Conservation (phyloP, 202 grass and related monocot species). For the Zoysia matrella region DNA sequence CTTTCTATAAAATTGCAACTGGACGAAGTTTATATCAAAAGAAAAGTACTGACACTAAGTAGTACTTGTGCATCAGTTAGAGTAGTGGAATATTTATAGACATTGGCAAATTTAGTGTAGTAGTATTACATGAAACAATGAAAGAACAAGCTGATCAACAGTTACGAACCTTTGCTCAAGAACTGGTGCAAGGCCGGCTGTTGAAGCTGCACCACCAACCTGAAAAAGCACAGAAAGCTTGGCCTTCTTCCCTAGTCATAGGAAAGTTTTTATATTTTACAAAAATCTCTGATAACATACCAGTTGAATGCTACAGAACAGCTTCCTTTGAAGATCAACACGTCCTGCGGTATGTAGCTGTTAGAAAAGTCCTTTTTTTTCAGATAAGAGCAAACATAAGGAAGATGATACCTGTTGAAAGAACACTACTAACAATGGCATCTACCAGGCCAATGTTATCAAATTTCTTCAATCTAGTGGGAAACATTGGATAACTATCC, state of each 20-base stretch:
- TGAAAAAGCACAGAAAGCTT: slow-evolving; percentile 47
- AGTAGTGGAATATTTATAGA: not conserved
- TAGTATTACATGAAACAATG: slow-evolving; percentile 31
- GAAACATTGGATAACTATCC: slow-evolving; percentile 83
- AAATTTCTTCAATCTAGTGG: slow-evolving; percentile 82
- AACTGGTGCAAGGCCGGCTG: slow-evolving; percentile 75
- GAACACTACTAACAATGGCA: slow-evolving; percentile 86
- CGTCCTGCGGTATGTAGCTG: slow-evolving; percentile 57
- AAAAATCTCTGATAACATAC: slow-evolving; percentile 47
- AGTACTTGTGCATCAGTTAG: slow-evolving; percentile 18
- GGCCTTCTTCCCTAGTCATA: not conserved
- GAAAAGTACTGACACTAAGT: not conserved
- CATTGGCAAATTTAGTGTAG: not conserved
- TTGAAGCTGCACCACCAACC: slow-evolving; percentile 88
- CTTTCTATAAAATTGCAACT: not conserved
- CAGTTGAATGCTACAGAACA: slow-evolving; percentile 97
- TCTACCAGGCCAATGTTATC: slow-evolving; percentile 87
- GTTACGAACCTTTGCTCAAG: slow-evolving; percentile 82
- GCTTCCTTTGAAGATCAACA: slow-evolving; percentile 92
- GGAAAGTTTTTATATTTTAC: slow-evolving; percentile 15
- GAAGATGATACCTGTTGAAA: slow-evolving; percentile 80
- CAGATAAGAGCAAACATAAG: slow-evolving; percentile 22
- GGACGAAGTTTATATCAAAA: not conserved
- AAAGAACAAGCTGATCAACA: not conserved
- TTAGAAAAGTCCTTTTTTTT: slow-evolving; percentile 32